phyloP scores from a whole-genome alignment of 1,139 yeast genomes.

The Scheffersomyces stambukii region DNA sequence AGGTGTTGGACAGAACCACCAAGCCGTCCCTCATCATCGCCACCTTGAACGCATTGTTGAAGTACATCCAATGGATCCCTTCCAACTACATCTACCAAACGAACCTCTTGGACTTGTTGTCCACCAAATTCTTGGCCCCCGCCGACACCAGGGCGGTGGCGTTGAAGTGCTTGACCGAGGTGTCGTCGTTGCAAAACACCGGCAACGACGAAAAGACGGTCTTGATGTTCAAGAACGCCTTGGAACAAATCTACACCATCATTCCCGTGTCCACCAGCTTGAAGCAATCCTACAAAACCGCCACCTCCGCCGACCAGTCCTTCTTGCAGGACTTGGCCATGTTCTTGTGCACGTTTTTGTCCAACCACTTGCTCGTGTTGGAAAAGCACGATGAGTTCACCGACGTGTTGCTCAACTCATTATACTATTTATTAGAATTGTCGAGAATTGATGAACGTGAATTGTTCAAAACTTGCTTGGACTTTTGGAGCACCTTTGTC shows the following conservation, averaged over 20 bases:
- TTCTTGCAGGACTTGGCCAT: conserved; percentile 93
- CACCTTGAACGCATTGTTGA: conserved; percentile 76
- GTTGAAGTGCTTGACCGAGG: conserved; percentile 89
- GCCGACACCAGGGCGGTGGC: conserved; percentile 80
- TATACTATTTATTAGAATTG: conserved; percentile 75
- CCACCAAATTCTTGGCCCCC: conserved; percentile 73
- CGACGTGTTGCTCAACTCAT: conserved; percentile 65
- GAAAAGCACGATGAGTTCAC: conserved; percentile 60
- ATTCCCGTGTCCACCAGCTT: conserved; percentile 77
- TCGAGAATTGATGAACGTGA: conserved; percentile 95
- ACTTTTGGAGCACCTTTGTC: conserved; percentile 88
- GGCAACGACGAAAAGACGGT: conserved; percentile 69
- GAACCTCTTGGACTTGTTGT: conserved; percentile 64
- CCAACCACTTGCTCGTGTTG: conserved; percentile 69
- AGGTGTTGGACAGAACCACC: conserved; percentile 83
- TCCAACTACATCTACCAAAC: conserved; percentile 86
- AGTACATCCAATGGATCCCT: conserved; percentile 95
- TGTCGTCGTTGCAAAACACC: conserved; percentile 55
- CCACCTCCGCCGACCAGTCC: conserved; percentile 83
- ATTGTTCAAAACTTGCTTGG: conserved; percentile 89
- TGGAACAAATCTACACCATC: conserved; percentile 67
- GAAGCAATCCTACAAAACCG: conserved; percentile 66
- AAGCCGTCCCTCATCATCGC: conserved; percentile 81
- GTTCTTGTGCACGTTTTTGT: conserved; percentile 81
- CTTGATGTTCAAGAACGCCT: conserved; percentile 65